Percentiles rank a stretch among this genome's conserved stretches.
Evolutionary conservation across 2,329 filamentous ascomycete genomes (phyloP).

Genomic region (Aspergillus pseudoviridinutans): DNA sequence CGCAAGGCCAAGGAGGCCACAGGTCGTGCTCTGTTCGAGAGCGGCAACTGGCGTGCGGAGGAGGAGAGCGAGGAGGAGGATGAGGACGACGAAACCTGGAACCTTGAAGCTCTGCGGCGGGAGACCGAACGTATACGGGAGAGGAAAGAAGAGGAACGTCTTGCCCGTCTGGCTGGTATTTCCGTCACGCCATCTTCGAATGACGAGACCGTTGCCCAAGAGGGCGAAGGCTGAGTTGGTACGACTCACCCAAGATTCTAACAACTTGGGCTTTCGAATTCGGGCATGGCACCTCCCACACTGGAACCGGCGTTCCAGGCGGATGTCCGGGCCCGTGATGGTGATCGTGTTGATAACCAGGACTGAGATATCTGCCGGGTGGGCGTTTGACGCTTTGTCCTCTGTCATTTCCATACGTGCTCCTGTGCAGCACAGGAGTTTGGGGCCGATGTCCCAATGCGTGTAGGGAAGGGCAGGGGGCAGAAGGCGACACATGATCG

Average conservation of each 20-base stretch:
- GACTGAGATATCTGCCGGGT: conserved; percentile 22
- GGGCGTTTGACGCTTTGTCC: conserved; percentile 16
- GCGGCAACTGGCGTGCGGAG: conserved; percentile 78
- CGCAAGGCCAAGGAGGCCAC: conserved; percentile 92
- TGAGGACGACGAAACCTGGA: conserved; percentile 62
- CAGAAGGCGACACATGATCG: conserved; percentile 19
- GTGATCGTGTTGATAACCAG: conserved; percentile 20
- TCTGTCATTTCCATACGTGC: conserved; percentile 13
- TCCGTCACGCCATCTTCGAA: conserved; percentile 16
- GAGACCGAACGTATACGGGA: conserved; percentile 77
- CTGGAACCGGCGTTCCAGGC: conserved; percentile 18
- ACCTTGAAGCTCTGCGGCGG: conserved; percentile 73
- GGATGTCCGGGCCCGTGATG: conserved; percentile 18
- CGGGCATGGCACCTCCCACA: conserved; percentile 16
- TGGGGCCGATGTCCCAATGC: conserved; percentile 7
- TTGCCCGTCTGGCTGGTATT: conserved; percentile 38
- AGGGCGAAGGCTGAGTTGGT: conserved; percentile 25
- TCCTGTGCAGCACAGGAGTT: conserved; percentile 5
- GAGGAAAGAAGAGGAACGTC: conserved; percentile 72
- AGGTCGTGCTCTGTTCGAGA: conserved; percentile 91
- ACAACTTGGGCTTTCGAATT: conserved; percentile 27
- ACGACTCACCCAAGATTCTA: conserved; percentile 15
- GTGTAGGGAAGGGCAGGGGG: conserved; percentile 8
- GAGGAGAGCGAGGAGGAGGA: conserved; percentile 60
- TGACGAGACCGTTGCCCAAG: conserved; percentile 18